Conservation (phyloP, 2,329 filamentous ascomycete genomes). For the Xylariales sp. region DNA sequence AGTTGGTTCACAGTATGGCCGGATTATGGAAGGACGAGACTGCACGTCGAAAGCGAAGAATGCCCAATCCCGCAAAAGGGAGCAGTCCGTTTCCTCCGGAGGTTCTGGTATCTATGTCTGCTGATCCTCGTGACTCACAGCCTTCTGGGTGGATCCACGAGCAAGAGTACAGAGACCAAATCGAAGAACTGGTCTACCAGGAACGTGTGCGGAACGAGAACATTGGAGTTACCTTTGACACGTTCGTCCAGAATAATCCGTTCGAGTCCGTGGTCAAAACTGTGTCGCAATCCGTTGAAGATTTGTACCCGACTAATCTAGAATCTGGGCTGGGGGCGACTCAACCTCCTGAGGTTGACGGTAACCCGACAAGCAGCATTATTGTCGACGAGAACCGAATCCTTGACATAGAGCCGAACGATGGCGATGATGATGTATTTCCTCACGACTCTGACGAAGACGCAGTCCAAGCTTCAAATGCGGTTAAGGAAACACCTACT, state of each 20-base stretch:
- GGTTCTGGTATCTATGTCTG: constrained; percentile 88
- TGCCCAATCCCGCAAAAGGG: constrained; percentile 71
- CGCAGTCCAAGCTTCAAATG: constrained; percentile 30
- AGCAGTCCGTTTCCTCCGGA: constrained; percentile 85
- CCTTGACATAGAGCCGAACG: constrained; percentile 56
- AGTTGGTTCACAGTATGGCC: constrained; percentile 93
- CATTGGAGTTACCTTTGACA: constrained; percentile 68
- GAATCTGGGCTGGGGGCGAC: constrained; percentile 58
- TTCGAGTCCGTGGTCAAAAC: constrained; percentile 76
- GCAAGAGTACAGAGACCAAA: constrained; percentile 77
- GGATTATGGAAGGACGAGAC: constrained; percentile 93
- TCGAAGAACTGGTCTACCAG: constrained; percentile 70
- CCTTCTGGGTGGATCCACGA: constrained; percentile 94
- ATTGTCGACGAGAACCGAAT: constrained; percentile 74
- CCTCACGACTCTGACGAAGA: constrained; percentile 67
- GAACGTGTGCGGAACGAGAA: constrained; percentile 67
- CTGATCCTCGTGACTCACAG: constrained; percentile 77
- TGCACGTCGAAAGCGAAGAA: constrained; percentile 77
- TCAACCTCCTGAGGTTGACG: constrained; percentile 46
- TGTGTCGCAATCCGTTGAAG: constrained; percentile 83
- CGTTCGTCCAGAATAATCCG: constrained; percentile 68
- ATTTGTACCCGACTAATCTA: constrained; percentile 80
- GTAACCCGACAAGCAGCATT: constrained; percentile 58
- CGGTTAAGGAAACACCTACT: constrained; percentile 20
- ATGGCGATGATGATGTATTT: constrained; percentile 63